A percentile compares a stretch with the other conserved stretches of the same genome.
phyloP scores from a whole-genome alignment of 1,139 yeast species.

The Hansenula sp. region DNA sequence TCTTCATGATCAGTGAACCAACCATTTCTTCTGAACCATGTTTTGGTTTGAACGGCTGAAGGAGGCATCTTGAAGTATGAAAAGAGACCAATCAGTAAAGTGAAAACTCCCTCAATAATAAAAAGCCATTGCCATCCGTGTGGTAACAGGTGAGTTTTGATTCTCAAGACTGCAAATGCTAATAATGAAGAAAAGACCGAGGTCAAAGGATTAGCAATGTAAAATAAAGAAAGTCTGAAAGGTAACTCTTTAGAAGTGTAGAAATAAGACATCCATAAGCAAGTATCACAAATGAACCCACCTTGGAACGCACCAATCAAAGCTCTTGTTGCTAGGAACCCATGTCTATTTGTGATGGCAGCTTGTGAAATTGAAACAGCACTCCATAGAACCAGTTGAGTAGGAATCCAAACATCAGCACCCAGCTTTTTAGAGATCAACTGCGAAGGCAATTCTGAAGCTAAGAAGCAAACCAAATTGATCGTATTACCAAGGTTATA shows the following conservation, averaged over 20 bases:
- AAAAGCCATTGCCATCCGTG: conserved; percentile 34
- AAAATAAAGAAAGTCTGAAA: neutral
- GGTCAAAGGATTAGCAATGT: neutral
- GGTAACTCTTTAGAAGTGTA: neutral
- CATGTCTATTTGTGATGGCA: neutral
- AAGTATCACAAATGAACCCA: neutral
- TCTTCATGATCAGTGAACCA: neutral
- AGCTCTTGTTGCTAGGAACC: neutral
- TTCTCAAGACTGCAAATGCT: neutral
- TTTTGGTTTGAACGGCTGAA: neutral
- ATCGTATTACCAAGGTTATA: neutral
- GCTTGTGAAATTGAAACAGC: neutral
- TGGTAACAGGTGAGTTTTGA: neutral
- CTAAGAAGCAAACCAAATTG: neutral
- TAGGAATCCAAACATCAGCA: neutral
- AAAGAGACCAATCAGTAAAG: neutral
- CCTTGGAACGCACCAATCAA: neutral
- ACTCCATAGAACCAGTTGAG: neutral
- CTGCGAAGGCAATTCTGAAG: neutral
- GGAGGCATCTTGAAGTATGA: neutral
- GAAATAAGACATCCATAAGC: neutral
- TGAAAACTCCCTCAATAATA: neutral
- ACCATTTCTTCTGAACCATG: neutral
- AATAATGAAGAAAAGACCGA: neutral
- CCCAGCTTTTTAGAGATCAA: neutral